A percentile compares a stretch with the other conserved stretches of the same genome.
phyloP scores from a whole-genome alignment of 441 rosid species.

The Melastoma candidum region DNA sequence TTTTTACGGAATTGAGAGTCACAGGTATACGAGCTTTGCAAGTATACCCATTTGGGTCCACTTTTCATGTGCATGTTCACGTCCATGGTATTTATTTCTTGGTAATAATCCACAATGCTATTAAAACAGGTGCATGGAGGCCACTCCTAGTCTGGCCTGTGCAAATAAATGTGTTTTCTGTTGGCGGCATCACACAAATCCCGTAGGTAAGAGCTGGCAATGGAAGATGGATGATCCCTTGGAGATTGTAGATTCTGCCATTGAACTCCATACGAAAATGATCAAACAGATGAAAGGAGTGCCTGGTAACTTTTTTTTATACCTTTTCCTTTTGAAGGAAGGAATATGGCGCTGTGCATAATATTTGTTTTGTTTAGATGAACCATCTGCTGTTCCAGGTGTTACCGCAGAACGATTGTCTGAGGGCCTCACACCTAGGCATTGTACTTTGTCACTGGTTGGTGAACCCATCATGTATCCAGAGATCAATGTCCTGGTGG shows the following conservation, averaged over 20 bases:
- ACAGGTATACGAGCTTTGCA: constrained; percentile 37
- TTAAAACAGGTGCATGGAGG: constrained; percentile 80
- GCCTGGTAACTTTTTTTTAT: constrained; percentile 47
- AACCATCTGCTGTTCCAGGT: constrained; percentile 33
- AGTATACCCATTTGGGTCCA: too few species aligned
- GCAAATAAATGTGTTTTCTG: constrained; percentile 98
- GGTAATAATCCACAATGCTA: neutral
- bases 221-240: constrained; percentile 98
- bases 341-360: neutral
- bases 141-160: constrained; percentile 94
- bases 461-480: constrained; percentile 98
- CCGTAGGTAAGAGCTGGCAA: constrained; percentile 96
- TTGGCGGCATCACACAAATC: constrained; percentile 99
- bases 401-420: constrained; percentile 60
- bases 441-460: constrained; percentile 93
- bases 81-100: neutral
- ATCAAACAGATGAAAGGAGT: constrained; percentile 98
- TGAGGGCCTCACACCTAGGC: constrained; percentile 87
- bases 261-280: constrained; percentile 82
- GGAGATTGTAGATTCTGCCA: constrained; percentile 71
- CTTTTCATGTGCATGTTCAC: too few species aligned
- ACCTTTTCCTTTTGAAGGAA: constrained; percentile 8
- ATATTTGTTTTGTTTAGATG: constrained; percentile 4
- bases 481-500: constrained; percentile 75
- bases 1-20: constrained; percentile 97